These are phyloP conservation scores for Penium margaritaceum DNA, from an alignment of 139 green algal species.

Conservation along the genomic window DNA sequence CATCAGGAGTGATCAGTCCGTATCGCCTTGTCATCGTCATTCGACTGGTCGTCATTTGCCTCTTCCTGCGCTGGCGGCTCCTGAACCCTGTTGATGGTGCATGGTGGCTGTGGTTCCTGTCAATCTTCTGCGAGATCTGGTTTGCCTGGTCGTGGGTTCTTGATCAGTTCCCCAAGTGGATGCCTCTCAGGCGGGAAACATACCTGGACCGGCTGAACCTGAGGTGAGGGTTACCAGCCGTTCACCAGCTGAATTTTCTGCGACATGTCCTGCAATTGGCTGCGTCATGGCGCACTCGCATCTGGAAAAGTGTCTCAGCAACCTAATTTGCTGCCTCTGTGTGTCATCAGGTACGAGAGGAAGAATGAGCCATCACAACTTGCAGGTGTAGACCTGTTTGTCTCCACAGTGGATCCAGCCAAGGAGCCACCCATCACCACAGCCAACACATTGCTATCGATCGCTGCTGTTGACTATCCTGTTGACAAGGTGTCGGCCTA, in stretches of 20 bases:
- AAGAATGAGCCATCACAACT: not conserved
- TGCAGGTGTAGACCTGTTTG: slow-evolving; percentile 28
- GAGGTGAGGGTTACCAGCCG: too few relatives aligned
- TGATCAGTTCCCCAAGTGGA: slow-evolving; percentile 39
- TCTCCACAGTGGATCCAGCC: slow-evolving; percentile 27
- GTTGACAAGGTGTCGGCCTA: slow-evolving; percentile 27
- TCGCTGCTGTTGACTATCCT: slow-evolving; percentile 30
- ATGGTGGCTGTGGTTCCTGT: slow-evolving; percentile 27
- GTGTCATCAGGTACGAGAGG: too few relatives aligned
- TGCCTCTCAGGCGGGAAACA: slow-evolving; percentile 21
- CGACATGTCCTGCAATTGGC: too few relatives aligned
- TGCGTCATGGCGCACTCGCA: too few relatives aligned
- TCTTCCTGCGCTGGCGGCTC: slow-evolving; percentile 29
- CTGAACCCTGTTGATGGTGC: slow-evolving; percentile 26
- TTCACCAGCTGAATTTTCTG: too few relatives aligned
- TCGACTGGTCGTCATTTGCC: slow-evolving; percentile 7
- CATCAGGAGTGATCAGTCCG: slow-evolving; percentile 20
- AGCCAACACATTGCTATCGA: slow-evolving; percentile 24
- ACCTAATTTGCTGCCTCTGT: too few relatives aligned
- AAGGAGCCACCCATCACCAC: slow-evolving; percentile 39
- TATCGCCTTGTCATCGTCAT: slow-evolving; percentile 31
- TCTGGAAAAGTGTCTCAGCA: too few relatives aligned
- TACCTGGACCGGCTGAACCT: slow-evolving; percentile 9
- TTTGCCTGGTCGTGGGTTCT: slow-evolving; percentile 42
- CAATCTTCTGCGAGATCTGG: slow-evolving; percentile 41